Conservation (phyloP, 176 grass and related monocot species). For the Hordeum marinum region DNA sequence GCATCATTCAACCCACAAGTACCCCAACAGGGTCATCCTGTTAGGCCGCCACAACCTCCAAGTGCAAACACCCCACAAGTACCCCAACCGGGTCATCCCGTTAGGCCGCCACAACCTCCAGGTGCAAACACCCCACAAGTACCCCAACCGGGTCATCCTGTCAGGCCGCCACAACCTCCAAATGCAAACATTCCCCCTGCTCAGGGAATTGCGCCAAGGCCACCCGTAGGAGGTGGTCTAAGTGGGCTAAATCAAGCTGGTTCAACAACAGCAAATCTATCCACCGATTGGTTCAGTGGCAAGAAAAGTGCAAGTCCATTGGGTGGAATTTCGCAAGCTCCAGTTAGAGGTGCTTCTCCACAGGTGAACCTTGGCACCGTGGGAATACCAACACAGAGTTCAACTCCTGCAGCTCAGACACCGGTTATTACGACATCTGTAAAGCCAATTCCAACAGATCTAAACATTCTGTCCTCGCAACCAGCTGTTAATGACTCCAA, state of each 20-base stretch:
- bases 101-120: slow-evolving; percentile 35
- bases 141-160: not conserved
- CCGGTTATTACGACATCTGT: slow-evolving; percentile 1
- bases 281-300: slow-evolving; percentile 87
- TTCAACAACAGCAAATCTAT: slow-evolving; percentile 47
- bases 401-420: slow-evolving; percentile 34
- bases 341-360: slow-evolving; percentile 41
- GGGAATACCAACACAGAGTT: slow-evolving; percentile 36
- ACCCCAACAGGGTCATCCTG: slow-evolving; percentile 30
- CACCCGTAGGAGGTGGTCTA: slow-evolving; percentile 28
- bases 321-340: slow-evolving; percentile 50
- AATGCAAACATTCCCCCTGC: slow-evolving; percentile 33
- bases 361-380: slow-evolving; percentile 38
- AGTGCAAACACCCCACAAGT: slow-evolving; percentile 24
- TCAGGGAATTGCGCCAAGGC: slow-evolving; percentile 43
- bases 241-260: slow-evolving; percentile 33
- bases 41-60: slow-evolving; percentile 49
- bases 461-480: slow-evolving; percentile 39
- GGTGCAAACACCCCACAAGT: slow-evolving; percentile 23
- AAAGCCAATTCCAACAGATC: slow-evolving; percentile 26
- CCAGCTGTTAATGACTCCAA: slow-evolving; percentile 54
- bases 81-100: not conserved
- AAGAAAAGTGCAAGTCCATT: slow-evolving; percentile 50
- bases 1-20: slow-evolving; percentile 30
- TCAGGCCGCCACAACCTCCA: slow-evolving; percentile 33